phyloP scores from a whole-genome alignment of 192 early-diverging fungal genomes.

The Rhizoclosmatium globosum region DNA sequence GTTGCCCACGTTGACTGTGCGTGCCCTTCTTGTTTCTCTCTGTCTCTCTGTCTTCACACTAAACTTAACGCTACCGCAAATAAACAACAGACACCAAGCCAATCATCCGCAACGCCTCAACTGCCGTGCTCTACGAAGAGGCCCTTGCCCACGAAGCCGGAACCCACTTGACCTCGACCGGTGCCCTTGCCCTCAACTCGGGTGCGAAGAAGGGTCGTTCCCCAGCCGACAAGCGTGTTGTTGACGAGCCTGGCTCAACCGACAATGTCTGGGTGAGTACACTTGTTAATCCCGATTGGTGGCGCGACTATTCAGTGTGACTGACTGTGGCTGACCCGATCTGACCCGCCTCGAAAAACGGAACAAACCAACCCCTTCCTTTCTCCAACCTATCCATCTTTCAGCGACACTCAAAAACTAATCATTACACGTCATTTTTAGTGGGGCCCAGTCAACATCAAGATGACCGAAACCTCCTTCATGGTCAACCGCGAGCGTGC shows the following conservation, averaged over 20 bases:
- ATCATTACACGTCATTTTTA: conserved; percentile 4
- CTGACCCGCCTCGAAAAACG: too few relatives aligned
- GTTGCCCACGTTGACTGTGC: conserved; percentile 77
- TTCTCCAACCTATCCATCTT: too few relatives aligned
- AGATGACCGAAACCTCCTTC: conserved; percentile 78
- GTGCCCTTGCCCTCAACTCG: conserved; percentile 90
- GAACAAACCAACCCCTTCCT: too few relatives aligned
- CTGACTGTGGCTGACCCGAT: too few relatives aligned
- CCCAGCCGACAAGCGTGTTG: conserved; percentile 97
- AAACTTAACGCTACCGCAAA: too few relatives aligned
- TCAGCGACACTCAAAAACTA: not conserved
- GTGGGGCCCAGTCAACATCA: conserved; percentile 98
- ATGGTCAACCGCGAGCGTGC: conserved; percentile 96
- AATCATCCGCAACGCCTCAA: conserved; percentile 78
- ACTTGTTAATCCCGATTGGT: not conserved
- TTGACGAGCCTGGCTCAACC: conserved; percentile 85
- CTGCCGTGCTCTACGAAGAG: conserved; percentile 86
- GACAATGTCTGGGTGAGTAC: conserved; percentile 81
- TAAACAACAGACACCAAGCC: conserved; percentile 60
- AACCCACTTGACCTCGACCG: conserved; percentile 88
- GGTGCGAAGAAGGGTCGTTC: conserved; percentile 92
- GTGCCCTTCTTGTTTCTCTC: too few relatives aligned
- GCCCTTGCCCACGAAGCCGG: conserved; percentile 86
- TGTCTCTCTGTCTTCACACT: too few relatives aligned
- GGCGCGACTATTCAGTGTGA: too few relatives aligned